Evolutionary conservation across 164 flowering plant species (phyloP), one percentile per base, ranked within the genome.

Genomic region (Piper longum): DNA sequence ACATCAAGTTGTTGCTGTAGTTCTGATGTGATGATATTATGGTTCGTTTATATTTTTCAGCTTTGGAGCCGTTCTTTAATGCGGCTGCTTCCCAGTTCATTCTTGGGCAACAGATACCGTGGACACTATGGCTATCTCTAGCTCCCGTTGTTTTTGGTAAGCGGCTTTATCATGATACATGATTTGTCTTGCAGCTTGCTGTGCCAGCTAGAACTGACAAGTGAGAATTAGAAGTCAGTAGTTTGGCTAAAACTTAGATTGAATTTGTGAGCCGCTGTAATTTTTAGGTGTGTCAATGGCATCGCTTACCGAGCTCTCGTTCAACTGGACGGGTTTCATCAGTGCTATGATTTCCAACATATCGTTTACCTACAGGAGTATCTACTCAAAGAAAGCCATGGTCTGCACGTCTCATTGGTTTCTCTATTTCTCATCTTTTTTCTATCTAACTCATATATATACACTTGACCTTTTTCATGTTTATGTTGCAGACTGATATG

Each of bases 261-360:
- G 52, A 12, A 48, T 9, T 48, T 14, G 9, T 12, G 52, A 48
- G 3, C 4, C 7, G 0, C 52, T 48, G 36, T 26, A 2, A 45
- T 9, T 48, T 5, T 74, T 77, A 92, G 98, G 98, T 84, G 98
- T 93, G 54, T 83, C 97, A 1, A 85, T 88, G 97, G 98, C 98
- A 56, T 93, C 98, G 48, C 63, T 90, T 77, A 93, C 97, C 59
- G 98, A 93, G 75, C 77, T 93, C 41, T 93, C 98, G 57, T 93
- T 93, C 83, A 93, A 93, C 73, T 93, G 97, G 98, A 17, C 56
- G n/a, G 98, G 98, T 40, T 92, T 92, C 78, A 81, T 89, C 60
- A 89, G 96, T 67, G 98, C 97, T 48, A 93, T 93, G 98, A 86
- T 93, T 71, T 93, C 98, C 66, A 93, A 93, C 71, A 85, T 93